Conservation (phyloP, 108 stramenopile genomes). For the Nannochloropsis gaditana region DNA sequence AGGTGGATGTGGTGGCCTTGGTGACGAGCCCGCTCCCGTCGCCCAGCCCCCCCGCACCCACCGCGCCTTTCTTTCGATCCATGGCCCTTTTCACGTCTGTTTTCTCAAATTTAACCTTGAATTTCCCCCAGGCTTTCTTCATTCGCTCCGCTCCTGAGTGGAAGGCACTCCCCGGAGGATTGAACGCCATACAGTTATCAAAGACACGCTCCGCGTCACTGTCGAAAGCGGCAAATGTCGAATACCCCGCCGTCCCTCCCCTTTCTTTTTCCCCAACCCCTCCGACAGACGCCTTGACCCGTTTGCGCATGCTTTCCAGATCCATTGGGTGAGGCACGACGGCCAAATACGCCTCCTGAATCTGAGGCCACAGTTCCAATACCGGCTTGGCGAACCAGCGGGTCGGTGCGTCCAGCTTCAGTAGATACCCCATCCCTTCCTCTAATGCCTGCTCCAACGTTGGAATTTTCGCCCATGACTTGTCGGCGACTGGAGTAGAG, state of each 20-base stretch:
- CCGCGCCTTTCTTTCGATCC: neutral
- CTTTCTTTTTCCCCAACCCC: neutral
- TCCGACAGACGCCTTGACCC: neutral
- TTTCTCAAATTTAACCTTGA: conserved; percentile 10
- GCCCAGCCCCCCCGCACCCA: neutral
- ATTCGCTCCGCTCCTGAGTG: neutral
- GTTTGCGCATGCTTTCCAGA: neutral
- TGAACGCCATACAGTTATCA: neutral
- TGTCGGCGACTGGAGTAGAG: neutral
- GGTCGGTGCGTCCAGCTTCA: neutral
- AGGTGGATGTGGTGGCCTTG: neutral
- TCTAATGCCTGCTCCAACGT: neutral
- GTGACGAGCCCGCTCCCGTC: neutral
- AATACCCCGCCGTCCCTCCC: neutral
- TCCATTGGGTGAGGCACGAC: conserved; percentile 8
- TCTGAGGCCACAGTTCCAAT: neutral
- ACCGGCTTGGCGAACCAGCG: neutral
- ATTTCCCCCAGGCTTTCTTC: neutral
- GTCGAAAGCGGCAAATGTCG: neutral
- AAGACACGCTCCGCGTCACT: neutral
- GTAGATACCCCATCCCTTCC: neutral
- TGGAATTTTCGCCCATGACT: neutral
- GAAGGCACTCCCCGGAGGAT: neutral
- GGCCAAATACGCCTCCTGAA: neutral
- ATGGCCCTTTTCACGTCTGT: neutral